Conservation (phyloP, 805 yeast species). For the Pichia phayaonensis region DNA sequence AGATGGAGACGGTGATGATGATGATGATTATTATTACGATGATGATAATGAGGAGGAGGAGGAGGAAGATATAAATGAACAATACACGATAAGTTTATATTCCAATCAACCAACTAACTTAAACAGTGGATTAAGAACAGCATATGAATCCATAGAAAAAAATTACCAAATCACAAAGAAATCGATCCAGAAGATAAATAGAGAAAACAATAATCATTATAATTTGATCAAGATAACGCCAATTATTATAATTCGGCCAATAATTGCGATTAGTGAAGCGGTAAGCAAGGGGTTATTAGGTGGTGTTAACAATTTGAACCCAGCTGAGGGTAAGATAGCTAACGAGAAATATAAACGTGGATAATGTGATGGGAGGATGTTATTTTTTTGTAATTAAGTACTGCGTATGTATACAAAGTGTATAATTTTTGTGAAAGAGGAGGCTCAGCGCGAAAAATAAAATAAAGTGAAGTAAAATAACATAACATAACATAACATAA, state of each 20-base stretch:
- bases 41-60: slow-evolving; percentile 22
- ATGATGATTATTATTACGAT: slow-evolving; percentile 23
- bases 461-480: no score
- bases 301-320: slow-evolving; percentile 71
- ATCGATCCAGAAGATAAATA: slow-evolving; percentile 39
- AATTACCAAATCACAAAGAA: slow-evolving; percentile 60
- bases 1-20: slow-evolving; percentile 24
- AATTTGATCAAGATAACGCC: slow-evolving; percentile 75
- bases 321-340: slow-evolving; percentile 47
- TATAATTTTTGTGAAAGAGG: no score
- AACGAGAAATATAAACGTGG: slow-evolving; percentile 55
- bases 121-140: slow-evolving; percentile 66
- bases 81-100: slow-evolving; percentile 56
- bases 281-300: slow-evolving; percentile 78
- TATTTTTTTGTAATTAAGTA: no score
- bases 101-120: slow-evolving; percentile 75
- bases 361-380: no score
- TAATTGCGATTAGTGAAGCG: slow-evolving; percentile 91
- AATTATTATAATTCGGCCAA: slow-evolving; percentile 69
- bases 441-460: no score
- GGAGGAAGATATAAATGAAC: slow-evolving; percentile 19
- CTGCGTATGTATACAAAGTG: no score
- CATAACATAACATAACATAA: no score
- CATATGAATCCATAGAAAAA: slow-evolving; percentile 62
- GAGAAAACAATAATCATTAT: slow-evolving; percentile 13